These are phyloP conservation scores for Camelina hispida DNA, from an alignment of 345 rosid genomes.

Conservation along the genomic window DNA sequence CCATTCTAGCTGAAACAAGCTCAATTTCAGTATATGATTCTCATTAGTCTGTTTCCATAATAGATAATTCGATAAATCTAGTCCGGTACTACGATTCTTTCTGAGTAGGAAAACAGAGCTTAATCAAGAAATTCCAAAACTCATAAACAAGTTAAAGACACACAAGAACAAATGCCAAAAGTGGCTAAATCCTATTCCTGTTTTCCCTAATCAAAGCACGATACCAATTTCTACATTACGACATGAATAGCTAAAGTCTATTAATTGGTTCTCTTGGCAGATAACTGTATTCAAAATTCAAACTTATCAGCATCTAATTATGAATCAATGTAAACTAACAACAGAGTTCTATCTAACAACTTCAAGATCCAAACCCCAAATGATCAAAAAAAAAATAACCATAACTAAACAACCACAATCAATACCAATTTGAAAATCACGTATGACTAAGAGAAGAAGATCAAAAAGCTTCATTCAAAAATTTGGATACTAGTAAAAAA, in stretches of 20 bases:
- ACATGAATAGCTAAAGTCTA: conserved; percentile 18
- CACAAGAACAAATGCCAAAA: conserved; percentile 2
- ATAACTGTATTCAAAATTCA: neutral
- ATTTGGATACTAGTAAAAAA: neutral
- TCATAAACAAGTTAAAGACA: neutral
- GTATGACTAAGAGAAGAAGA: neutral
- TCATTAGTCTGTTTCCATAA: conserved; percentile 24
- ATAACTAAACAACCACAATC: conserved; percentile 3
- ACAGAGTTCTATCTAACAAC: neutral
- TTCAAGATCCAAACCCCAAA: conserved; percentile 31
- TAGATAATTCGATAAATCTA: neutral
- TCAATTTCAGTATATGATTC: neutral
- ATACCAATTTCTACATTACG: conserved; percentile 21
- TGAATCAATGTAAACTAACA: neutral
- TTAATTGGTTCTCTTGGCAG: neutral
- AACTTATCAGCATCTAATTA: conserved; percentile 9
- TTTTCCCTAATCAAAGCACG: neutral
- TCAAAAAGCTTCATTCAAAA: neutral
- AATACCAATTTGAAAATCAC: conserved; percentile 20
- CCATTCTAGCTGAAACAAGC: conserved; percentile 5
- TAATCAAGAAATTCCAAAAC: neutral
- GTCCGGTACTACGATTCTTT: neutral
- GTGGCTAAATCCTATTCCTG: neutral
- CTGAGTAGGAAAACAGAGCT: neutral
- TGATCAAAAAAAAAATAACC: too few relatives aligned